Percentiles rank a stretch among this genome's conserved stretches.
Conservation (phyloP, 2,329 filamentous ascomycete genomes). For the Thielaviopsis punctulata region DNA sequence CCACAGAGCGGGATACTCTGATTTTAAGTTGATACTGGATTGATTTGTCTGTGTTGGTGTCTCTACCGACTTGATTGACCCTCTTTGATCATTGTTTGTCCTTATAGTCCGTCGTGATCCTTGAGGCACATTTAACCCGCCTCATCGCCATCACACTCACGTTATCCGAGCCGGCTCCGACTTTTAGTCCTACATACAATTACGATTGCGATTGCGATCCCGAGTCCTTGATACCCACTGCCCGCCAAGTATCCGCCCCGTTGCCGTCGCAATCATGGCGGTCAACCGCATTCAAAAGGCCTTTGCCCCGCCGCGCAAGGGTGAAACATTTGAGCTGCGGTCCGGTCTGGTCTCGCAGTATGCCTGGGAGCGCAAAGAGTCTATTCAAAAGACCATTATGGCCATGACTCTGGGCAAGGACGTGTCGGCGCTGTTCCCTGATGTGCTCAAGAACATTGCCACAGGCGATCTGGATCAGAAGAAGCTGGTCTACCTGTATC, state of each 20-base stretch:
- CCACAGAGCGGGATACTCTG: neutral
- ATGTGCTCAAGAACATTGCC: constrained; percentile 97
- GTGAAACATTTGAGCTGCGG: constrained; percentile 93
- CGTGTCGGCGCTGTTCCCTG: constrained; percentile 89
- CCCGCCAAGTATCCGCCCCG: neutral
- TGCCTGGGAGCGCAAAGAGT: constrained; percentile 97
- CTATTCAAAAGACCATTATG: constrained; percentile 99
- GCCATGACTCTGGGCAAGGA: constrained; percentile 98
- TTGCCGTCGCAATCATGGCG: constrained; percentile 42
- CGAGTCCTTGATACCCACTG: neutral
- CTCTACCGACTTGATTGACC: neutral
- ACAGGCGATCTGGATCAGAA: constrained; percentile 92
- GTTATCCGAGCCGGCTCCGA: neutral
- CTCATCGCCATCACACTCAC: neutral
- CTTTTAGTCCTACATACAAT: neutral
- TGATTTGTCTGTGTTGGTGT: neutral
- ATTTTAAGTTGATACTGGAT: neutral
- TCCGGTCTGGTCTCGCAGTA: constrained; percentile 95
- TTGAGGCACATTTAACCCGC: neutral
- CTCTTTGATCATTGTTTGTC: neutral
- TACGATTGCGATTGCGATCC: neutral
- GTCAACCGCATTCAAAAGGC: constrained; percentile 92
- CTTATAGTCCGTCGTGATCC: neutral
- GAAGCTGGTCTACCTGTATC: constrained; percentile 95
- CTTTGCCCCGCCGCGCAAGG: constrained; percentile 84